Percentiles rank a stretch among this genome's conserved stretches.
Conservation (phyloP, 2,329 filamentous ascomycete species). For the Neofusicoccum parvum region DNA sequence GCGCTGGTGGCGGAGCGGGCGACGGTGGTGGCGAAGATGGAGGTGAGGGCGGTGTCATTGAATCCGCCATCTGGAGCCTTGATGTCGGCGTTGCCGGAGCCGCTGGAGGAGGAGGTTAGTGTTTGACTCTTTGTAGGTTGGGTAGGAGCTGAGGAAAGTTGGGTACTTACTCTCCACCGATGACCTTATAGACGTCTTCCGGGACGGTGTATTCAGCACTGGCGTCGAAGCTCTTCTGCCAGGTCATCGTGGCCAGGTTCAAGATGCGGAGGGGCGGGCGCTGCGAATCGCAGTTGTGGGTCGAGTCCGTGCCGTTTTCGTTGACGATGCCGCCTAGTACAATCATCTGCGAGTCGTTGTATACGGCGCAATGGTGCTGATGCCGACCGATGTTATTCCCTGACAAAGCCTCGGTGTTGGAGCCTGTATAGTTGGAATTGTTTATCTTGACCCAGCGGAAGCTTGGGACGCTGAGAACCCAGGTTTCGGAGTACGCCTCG, state of each 20-base stretch:
- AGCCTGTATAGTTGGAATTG: slow-evolving; percentile 4
- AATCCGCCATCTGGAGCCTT: slow-evolving; percentile 4
- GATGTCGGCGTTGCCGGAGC: slow-evolving; percentile 10
- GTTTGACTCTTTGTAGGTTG: background rate
- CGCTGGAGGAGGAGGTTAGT: background rate
- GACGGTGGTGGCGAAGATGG: slow-evolving; percentile 15
- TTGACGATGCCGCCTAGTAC: slow-evolving; percentile 18
- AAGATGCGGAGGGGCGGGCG: slow-evolving; percentile 8
- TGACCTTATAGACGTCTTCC: background rate
- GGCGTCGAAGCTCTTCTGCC: slow-evolving; percentile 13
- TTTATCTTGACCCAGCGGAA: slow-evolving; percentile 21
- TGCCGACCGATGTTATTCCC: slow-evolving; percentile 7
- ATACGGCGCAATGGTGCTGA: slow-evolving; percentile 9
- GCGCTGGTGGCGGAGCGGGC: slow-evolving; percentile 1
- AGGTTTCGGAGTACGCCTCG: slow-evolving; percentile 1
- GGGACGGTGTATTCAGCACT: background rate
- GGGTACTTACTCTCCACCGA: slow-evolving; percentile 15
- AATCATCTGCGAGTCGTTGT: slow-evolving; percentile 20
- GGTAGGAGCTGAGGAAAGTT: background rate
- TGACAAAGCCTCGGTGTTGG: background rate
- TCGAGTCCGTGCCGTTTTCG: slow-evolving; percentile 3
- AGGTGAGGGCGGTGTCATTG: slow-evolving; percentile 5
- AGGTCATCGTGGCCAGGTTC: slow-evolving; percentile 7
- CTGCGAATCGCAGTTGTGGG: slow-evolving; percentile 1
- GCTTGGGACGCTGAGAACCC: slow-evolving; percentile 16